Evolutionary conservation across 805 yeast genomes (phyloP).

Genomic region (Pichia heedii): DNA sequence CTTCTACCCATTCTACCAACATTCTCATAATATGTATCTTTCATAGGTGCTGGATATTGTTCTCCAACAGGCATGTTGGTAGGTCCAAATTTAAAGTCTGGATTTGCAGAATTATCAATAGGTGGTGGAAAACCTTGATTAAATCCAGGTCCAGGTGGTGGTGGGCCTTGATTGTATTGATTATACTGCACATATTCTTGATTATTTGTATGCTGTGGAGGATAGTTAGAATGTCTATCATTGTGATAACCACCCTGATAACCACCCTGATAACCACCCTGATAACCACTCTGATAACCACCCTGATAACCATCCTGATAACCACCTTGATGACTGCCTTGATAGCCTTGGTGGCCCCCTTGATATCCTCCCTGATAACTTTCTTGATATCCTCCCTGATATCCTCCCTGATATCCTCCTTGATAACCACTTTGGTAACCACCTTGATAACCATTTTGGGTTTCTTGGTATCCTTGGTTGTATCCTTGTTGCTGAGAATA

Average conservation of each 20-base stretch:
- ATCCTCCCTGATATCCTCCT: neutral
- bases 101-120: neutral
- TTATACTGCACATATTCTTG: neutral
- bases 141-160: neutral
- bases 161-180: neutral
- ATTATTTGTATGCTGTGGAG: neutral
- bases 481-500: constrained; percentile 1
- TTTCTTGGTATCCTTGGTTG: neutral
- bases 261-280: too few species aligned
- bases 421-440: too few species aligned
- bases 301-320: neutral
- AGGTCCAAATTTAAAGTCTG: neutral
- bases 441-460: too few species aligned
- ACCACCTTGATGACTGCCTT: neutral
- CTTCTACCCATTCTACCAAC: neutral
- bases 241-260: too few species aligned
- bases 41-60: neutral
- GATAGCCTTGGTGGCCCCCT: neutral
- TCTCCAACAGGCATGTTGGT: neutral
- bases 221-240: neutral
- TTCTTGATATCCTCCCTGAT: too few species aligned
- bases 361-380: too few species aligned
- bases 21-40: constrained; percentile 1
- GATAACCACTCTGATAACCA: neutral
- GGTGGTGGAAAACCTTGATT: neutral